Base-by-base conservation (phyloP, 371 early-diverging fungal genomes). In the Haplosporangium sp. region DNA sequence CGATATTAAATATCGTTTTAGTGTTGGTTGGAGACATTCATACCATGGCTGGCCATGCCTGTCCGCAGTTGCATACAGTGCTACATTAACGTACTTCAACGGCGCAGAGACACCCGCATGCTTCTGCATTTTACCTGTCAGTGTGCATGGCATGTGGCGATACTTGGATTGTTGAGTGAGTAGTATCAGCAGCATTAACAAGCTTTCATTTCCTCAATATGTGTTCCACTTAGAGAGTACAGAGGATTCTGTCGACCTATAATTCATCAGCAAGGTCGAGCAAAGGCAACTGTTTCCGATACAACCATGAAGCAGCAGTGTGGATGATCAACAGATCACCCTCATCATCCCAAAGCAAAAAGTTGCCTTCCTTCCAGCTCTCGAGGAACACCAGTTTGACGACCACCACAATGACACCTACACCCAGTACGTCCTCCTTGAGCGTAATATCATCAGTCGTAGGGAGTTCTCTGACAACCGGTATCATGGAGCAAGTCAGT, bases 401-500 rank as follows among this genome's bases (percentile, higher is more conserved):
- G 0, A 67, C 79, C 2, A 76, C 70, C 6, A 66, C 66, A 20
- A 62, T 62, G 62, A 77, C 79, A 1, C 79, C 72, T 4, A 72
- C 79, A 4, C 79, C 67, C 16, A 77, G 79, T 21, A 45, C 51
- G 0, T 77, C 79, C 5, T 77, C 79, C 14, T 62, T 77, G 51
- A 71, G 72, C 50, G 58, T 77, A 40, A 77, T 77, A 40, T 77
- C 79, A 36, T 77, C 79, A 7, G 60, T 43, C 7, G 72, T 60
- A 1, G 79, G 79, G 14, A 77, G 79, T 36, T 77, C 79, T 1
- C 57, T 77, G 36, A 77, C 79, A 6, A 60, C 79, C 6, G 79
- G 79, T 4, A 71, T 77, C 54, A 77, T 77, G 79, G 72, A 77
- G 50, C 72, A 77, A 37, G 79, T 77, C 60, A 71, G 64, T 37